A percentile compares a stretch with the other conserved stretches of the same genome.
Evolutionary conservation across 129 eudicot species (phyloP).

Genomic region (Centella asiatica): DNA sequence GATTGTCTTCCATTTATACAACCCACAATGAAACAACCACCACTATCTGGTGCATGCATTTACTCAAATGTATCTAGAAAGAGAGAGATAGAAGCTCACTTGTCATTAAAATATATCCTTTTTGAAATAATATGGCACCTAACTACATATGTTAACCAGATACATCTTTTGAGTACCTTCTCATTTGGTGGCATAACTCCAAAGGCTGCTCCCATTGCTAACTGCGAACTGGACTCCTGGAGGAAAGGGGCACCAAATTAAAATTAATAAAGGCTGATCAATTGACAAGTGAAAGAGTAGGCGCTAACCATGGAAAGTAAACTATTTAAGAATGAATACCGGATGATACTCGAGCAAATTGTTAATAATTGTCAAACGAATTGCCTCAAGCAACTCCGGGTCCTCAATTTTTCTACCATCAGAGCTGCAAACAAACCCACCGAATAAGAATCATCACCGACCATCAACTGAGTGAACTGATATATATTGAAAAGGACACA

Average conservation of each 20-base stretch:
- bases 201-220: slow-evolving; percentile 94
- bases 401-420: slow-evolving; percentile 87
- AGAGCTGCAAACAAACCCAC: slow-evolving; percentile 34
- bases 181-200: slow-evolving; percentile 51
- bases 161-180: slow-evolving; percentile 28
- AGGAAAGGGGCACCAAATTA: slow-evolving; percentile 14
- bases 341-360: slow-evolving; percentile 86
- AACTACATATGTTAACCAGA: too few species aligned
- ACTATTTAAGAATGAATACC: slow-evolving; percentile 26
- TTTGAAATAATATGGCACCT: too few species aligned
- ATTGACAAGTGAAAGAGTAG: background rate
- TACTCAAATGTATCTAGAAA: too few species aligned
- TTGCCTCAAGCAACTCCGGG: slow-evolving; percentile 86
- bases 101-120: too few species aligned
- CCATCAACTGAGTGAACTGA: background rate
- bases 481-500: background rate
- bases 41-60: too few species aligned
- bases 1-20: background rate
- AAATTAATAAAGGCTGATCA: slow-evolving; percentile 3
- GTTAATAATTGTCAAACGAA: slow-evolving; percentile 86
- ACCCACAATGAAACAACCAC: background rate
- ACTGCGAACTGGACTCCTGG: slow-evolving; percentile 82
- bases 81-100: too few species aligned
- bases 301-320: background rate
- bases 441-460: slow-evolving; percentile 3